Evolutionary conservation across 768 basidiomycete genomes (phyloP).

Genomic region (Strobilomyces dryophilus): DNA sequence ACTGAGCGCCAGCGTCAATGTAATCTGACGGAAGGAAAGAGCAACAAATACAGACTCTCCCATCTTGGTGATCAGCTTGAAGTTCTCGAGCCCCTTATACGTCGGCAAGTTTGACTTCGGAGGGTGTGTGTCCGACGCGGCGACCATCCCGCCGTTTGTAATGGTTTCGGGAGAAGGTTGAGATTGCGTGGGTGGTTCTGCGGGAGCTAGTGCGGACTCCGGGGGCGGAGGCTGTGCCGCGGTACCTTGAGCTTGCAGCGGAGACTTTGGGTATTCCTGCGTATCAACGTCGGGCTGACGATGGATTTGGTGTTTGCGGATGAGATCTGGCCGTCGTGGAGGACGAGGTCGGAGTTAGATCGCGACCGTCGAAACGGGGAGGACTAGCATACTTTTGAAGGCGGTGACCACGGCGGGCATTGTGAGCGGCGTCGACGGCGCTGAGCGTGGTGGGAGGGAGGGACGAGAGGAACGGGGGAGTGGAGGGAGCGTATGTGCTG

Average conservation of each 20-base stretch:
- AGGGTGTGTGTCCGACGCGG: slow-evolving; percentile 73
- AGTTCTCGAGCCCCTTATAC: slow-evolving; percentile 82
- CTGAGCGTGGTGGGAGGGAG: not conserved
- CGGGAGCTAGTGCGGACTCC: slow-evolving; percentile 33
- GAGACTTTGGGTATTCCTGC: slow-evolving; percentile 20
- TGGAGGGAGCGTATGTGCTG: slow-evolving; percentile 10
- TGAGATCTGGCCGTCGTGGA: slow-evolving; percentile 52
- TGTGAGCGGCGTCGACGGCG: slow-evolving; percentile 9
- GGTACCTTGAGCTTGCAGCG: slow-evolving; percentile 19
- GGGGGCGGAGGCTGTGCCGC: slow-evolving; percentile 35
- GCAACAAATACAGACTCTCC: slow-evolving; percentile 67
- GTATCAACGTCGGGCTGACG: slow-evolving; percentile 35
- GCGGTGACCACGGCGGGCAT: slow-evolving; percentile 82
- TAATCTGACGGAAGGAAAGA: slow-evolving; percentile 1
- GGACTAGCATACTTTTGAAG: slow-evolving; percentile 67
- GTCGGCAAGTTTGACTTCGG: slow-evolving; percentile 75
- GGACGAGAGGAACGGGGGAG: not conserved
- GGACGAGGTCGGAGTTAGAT: slow-evolving; percentile 20
- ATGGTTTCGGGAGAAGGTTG: slow-evolving; percentile 18
- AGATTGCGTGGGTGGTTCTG: slow-evolving; percentile 34
- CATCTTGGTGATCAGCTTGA: slow-evolving; percentile 78
- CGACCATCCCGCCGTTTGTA: slow-evolving; percentile 32
- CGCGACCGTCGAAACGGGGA: slow-evolving; percentile 4
- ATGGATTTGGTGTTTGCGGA: slow-evolving; percentile 70
- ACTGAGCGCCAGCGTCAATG: slow-evolving; percentile 35